Base-by-base conservation (phyloP, 345 rosid species). In the Boechera stricta region DNA sequence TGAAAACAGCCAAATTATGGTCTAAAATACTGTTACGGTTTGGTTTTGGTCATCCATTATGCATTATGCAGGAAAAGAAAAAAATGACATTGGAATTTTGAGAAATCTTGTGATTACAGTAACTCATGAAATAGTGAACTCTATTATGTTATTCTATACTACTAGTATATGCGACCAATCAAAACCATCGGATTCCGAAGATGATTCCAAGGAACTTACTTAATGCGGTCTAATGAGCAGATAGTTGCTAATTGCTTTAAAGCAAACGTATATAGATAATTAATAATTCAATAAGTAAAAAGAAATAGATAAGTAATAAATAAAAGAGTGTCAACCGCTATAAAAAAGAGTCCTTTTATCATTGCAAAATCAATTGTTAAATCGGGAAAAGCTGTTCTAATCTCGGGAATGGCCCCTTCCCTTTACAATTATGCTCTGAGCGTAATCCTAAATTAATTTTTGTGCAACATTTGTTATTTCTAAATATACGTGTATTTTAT, bases 371-470 rank as follows among this genome's bases (percentile, higher is more conserved):
- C 26, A 54, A 15, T 62, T 63, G 51, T 62, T 62, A 65, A 72
- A 80, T 54, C 69, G 10, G 54, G 32, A 64, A 26, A 79, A 60
- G 64, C 72, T 75, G 69, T 58, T 74, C 36, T 47, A 81, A 79
- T 85, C 78, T 82, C 74, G 71, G 70, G 41, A 54, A 67, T 75
- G 77, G 74, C 74, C 8, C 54, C 36, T n/a, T 4, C 6, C 74
- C 76, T 71, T 56, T 67, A 81, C 82, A 79, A 82, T 79, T 81
- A 80, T 86, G 79, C 82, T 77, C 33, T 70, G 79, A 83, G 79
- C 81, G 60, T 77, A 59, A 87, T 76, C 84, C 60, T 66, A 61
- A 49, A 62, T 61, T 38, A 71, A 5, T 32, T 54, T 28, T 45
- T 36, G 36, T 44, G 45, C 53, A 56, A 18, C 45, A 33, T 33